A percentile compares a stretch with the other conserved stretches of the same genome.
Conservation (phyloP, 2,329 filamentous ascomycete species). For the Didymosphaeria variabile region DNA sequence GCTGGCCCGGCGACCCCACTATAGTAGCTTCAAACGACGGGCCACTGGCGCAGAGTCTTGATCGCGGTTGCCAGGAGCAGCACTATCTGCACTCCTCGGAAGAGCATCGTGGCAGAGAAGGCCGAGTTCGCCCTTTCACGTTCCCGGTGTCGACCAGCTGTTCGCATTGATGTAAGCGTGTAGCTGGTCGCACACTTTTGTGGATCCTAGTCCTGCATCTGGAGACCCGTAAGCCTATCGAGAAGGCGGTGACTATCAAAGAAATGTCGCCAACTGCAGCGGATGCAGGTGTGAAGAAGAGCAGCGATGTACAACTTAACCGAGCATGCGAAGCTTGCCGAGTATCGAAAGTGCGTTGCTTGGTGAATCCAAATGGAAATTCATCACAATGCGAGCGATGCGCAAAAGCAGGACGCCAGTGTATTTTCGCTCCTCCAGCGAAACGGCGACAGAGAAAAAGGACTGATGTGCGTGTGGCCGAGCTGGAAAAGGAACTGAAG, state of each 20-base stretch:
- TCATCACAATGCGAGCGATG: conserved; percentile 47
- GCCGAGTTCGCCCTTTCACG: background rate
- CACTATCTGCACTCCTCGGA: background rate
- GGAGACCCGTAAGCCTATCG: background rate
- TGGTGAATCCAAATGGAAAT: conserved; percentile 34
- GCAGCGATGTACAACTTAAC: conserved; percentile 43
- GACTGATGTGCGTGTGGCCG: conserved; percentile 48
- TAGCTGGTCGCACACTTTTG: conserved; percentile 9
- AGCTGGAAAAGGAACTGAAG: conserved; percentile 48
- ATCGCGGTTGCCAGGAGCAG: background rate
- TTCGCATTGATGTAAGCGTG: conserved; percentile 4
- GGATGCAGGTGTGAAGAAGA: conserved; percentile 26
- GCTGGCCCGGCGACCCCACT: background rate
- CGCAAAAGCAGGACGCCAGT: conserved; percentile 42
- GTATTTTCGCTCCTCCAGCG: conserved; percentile 47
- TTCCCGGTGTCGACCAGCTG: conserved; percentile 1
- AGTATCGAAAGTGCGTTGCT: conserved; percentile 47
- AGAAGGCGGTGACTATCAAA: background rate
- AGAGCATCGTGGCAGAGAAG: background rate
- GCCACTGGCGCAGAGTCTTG: conserved; percentile 1
- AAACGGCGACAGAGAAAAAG: conserved; percentile 48
- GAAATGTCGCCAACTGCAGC: conserved; percentile 18
- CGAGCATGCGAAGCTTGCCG: conserved; percentile 49
- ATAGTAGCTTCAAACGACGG: background rate
- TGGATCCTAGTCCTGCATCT: background rate